phyloP scores from a whole-genome alignment of 768 basidiomycete species.

The Rhodotorula diobovata region DNA sequence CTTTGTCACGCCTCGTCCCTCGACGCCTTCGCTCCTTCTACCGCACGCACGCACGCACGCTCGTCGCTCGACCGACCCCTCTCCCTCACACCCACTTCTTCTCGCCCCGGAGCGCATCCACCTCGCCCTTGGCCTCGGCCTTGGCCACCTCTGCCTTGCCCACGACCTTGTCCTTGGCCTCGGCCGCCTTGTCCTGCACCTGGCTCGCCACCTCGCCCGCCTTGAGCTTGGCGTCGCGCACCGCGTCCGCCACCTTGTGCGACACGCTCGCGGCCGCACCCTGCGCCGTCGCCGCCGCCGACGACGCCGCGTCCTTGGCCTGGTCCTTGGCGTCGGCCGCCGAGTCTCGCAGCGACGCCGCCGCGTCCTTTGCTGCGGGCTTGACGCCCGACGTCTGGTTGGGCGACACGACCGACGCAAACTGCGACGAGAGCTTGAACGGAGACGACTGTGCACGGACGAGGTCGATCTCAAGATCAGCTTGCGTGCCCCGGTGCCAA shows the following conservation, averaged over 20 bases:
- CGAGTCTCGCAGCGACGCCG: background rate
- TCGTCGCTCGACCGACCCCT: background rate
- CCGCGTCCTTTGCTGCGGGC: background rate
- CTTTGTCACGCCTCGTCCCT: too few species aligned
- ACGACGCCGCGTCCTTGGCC: background rate
- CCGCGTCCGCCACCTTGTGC: conserved; percentile 14
- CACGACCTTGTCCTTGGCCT: conserved; percentile 8
- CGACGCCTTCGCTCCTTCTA: too few species aligned
- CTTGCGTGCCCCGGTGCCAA: too few species aligned
- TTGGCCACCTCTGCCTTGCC: conserved; percentile 6
- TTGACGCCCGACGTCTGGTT: conserved; percentile 7
- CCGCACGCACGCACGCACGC: background rate
- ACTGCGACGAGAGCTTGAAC: conserved; percentile 8
- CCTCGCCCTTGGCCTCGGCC: conserved; percentile 20
- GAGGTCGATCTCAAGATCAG: background rate
- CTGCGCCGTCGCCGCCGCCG: background rate
- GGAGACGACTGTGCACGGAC: background rate
- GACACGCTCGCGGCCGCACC: background rate
- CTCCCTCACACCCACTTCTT: conserved; percentile 29
- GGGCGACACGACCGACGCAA: conserved; percentile 1
- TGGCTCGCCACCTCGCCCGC: background rate
- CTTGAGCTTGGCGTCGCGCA: conserved; percentile 19
- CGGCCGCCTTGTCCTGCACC: conserved; percentile 16
- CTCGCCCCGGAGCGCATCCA: conserved; percentile 16
- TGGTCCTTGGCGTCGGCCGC: background rate